These are phyloP conservation scores for Naganishia friedmannii DNA, from an alignment of 768 basidiomycete species.

Conservation along the genomic window DNA sequence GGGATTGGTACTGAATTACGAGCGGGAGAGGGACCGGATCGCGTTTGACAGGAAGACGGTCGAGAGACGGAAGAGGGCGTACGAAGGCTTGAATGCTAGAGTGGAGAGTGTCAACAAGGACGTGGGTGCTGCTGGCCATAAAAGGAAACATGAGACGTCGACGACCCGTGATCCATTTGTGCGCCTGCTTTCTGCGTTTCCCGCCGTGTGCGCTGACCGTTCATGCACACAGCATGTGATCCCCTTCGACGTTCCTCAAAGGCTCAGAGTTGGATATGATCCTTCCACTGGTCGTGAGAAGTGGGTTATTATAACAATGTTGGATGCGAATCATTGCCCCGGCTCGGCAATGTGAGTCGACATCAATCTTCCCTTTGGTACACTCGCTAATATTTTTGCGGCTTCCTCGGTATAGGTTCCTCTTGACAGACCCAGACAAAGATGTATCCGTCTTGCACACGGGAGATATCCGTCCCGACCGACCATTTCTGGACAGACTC, in stretches of 20 bases:
- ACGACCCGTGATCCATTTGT: constrained; percentile 14
- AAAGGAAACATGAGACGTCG: background rate
- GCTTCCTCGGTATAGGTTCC: constrained; percentile 62
- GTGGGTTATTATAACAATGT: constrained; percentile 53
- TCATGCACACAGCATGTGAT: constrained; percentile 44
- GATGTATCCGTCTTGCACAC: constrained; percentile 76
- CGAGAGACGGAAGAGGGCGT: constrained; percentile 6
- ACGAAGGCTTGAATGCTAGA: constrained; percentile 6
- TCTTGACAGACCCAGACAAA: constrained; percentile 60
- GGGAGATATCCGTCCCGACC: constrained; percentile 87
- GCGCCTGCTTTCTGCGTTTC: background rate
- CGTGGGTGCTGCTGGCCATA: background rate
- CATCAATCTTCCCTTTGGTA: background rate
- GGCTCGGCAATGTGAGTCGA: constrained; percentile 78
- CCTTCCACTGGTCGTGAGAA: constrained; percentile 46
- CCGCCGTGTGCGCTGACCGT: background rate
- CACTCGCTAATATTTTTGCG: constrained; percentile 11
- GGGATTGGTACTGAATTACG: constrained; percentile 65
- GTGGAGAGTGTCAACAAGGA: background rate
- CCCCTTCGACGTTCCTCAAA: constrained; percentile 54
- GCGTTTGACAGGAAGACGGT: constrained; percentile 29
- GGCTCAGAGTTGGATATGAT: constrained; percentile 55
- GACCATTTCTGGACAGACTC: constrained; percentile 69
- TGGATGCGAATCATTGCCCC: constrained; percentile 94
- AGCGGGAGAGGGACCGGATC: constrained; percentile 40